Evolutionary conservation across 352 stramenopile species (phyloP), one percentile per base, ranked within the genome.

Genomic region (Aphanomyces stellatus): DNA sequence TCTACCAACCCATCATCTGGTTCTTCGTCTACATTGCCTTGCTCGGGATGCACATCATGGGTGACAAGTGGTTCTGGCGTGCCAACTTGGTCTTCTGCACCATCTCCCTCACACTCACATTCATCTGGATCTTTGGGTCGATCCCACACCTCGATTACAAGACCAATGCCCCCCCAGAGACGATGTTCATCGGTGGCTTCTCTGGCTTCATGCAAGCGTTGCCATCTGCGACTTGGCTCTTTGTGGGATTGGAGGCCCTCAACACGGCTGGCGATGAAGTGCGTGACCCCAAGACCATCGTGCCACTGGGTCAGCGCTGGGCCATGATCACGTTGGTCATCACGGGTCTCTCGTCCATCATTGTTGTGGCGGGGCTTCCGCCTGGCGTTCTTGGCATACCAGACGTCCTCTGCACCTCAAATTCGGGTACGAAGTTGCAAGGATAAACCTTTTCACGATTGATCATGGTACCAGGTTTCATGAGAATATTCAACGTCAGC

Each of bases 321-420:
- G 70, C 62, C 15, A 63, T 74, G 22, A 33, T 35, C 4, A 57
- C 65, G 11, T 69, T 86, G 7, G 78, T 83, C 35, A 46, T 79
- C 1, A 78, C 71, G 56, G 73, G 73, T 10, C 40, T 70, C 22
- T 68, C 65, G 15, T 62, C 82, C 7, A 71, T 71, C 24, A 76
- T 81, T 13, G 62, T 81, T 19, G 71, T 74, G 0, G 69, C 69
- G 10, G 71, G 74, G 2, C 56, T 85, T 57, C 72, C 0, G 37
- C 30, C 49, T n/a, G 42, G 42, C 24, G 19, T 37, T 35, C 19
- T 19, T 19, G 49, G 49, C 49, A 57, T 57, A 15, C 25, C 24
- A 13, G 31, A 1, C 19, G 25, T 57, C 30, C 8, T 4, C 5
- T 7, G 13, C 8, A 51, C 42, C 8, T 27, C 42, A 13, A n/a